phyloP scores from a whole-genome alignment of 225 moss, liverwort and hornwort species.

The Pleurozium schreberi region DNA sequence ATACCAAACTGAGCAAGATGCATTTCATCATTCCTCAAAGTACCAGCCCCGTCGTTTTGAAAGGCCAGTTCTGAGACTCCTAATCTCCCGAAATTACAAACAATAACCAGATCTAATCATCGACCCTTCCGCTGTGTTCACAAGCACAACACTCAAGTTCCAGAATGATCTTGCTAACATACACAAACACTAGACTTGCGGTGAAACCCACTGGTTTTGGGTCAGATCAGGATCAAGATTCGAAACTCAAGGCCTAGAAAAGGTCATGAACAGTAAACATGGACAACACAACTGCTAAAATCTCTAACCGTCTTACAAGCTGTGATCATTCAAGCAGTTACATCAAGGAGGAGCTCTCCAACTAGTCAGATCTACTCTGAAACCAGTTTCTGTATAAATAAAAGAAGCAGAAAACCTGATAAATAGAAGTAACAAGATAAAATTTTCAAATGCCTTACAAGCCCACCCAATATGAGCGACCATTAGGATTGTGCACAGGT shows the following conservation, averaged over 20 bases:
- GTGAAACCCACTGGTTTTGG: neutral
- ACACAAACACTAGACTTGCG: neutral
- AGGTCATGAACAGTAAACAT: neutral
- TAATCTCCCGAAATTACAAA: neutral
- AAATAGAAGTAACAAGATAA: neutral
- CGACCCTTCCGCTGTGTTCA: neutral
- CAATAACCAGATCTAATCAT: neutral
- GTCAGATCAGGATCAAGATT: neutral
- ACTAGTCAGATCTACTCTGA: neutral
- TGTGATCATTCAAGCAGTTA: neutral
- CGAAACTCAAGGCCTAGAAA: neutral
- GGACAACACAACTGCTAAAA: neutral
- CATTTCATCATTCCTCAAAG: neutral
- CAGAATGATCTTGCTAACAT: neutral
- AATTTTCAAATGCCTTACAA: slow-evolving; percentile 29
- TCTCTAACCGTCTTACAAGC: neutral
- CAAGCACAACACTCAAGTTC: neutral
- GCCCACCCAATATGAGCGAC: slow-evolving; percentile 92
- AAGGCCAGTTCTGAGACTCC: neutral
- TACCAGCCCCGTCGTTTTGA: neutral
- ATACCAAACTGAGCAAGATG: neutral
- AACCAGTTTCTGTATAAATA: neutral
- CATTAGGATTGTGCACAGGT: slow-evolving; percentile 78
- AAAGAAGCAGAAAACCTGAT: neutral
- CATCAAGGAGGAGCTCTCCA: neutral